Conservation (phyloP, 78 protist species). For the Cavenderia fasciculata region DNA sequence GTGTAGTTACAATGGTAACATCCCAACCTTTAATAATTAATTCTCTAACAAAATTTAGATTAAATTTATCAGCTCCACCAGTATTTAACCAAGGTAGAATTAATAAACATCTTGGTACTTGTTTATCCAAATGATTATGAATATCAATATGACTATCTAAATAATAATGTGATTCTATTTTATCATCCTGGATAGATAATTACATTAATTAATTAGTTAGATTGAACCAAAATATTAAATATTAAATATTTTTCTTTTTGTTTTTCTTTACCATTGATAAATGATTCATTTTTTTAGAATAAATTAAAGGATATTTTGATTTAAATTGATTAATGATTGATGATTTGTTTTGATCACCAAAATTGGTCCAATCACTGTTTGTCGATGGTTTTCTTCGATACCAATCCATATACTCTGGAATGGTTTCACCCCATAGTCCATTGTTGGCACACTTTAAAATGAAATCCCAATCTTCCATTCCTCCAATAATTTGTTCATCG, state of each 20-base stretch:
- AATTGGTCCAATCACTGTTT: conserved; percentile 15
- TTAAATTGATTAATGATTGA: conserved; percentile 3
- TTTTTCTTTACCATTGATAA: too few relatives aligned
- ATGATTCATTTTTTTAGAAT: too few relatives aligned
- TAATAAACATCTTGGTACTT: conserved; percentile 28
- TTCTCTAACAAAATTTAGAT: conserved; percentile 55
- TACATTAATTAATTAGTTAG: too few relatives aligned
- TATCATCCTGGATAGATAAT: too few relatives aligned
- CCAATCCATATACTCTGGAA: conserved; percentile 67
- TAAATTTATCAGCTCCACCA: conserved; percentile 74
- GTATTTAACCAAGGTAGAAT: conserved; percentile 73
- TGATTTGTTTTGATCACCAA: background rate
- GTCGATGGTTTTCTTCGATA: conserved; percentile 18
- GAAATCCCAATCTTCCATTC: conserved; percentile 77
- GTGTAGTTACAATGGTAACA: conserved; percentile 24
- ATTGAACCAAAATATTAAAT: too few relatives aligned
- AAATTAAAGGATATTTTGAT: conserved; percentile 27
- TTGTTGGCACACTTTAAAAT: conserved; percentile 13
- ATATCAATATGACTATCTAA: conserved; percentile 21
- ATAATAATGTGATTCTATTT: background rate
- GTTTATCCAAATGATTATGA: conserved; percentile 14
- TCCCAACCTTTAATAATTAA: conserved; percentile 66
- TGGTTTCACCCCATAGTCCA: conserved; percentile 72
- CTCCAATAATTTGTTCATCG: conserved; percentile 27
- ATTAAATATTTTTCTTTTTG: too few relatives aligned